These are phyloP conservation scores for Ceraceosorus guamensis DNA, from an alignment of 1,284 basidiomycete genomes.

Conservation along the genomic window DNA sequence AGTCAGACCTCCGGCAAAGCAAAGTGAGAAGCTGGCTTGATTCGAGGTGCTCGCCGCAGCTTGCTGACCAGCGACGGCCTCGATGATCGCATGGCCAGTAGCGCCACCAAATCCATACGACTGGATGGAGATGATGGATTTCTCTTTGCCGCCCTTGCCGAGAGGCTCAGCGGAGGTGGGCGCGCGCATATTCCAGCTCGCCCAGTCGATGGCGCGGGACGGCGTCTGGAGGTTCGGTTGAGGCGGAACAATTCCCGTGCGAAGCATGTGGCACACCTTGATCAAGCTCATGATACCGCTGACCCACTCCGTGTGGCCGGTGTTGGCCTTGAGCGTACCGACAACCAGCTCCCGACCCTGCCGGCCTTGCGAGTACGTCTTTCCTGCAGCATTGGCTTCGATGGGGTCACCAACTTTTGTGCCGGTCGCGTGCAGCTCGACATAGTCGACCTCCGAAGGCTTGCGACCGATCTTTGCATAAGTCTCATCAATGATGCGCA, in stretches of 20 bases:
- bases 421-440: constrained; percentile 22
- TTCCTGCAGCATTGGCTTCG: constrained; percentile 16
- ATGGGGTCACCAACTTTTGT: constrained; percentile 21
- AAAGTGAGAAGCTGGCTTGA: neutral
- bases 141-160: too few relatives aligned
- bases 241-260: constrained; percentile 11
- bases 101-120: constrained; percentile 23
- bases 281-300: constrained; percentile 18
- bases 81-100: constrained; percentile 21
- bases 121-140: constrained; percentile 13
- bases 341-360: constrained; percentile 11
- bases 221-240: constrained; percentile 14
- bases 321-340: constrained; percentile 21
- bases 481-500: constrained; percentile 9
- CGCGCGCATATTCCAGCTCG: constrained; percentile 9
- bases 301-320: constrained; percentile 18
- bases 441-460: constrained; percentile 9
- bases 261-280: constrained; percentile 15
- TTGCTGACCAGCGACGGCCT: constrained; percentile 14
- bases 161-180: constrained; percentile 10
- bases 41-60: too few relatives aligned
- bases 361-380: constrained; percentile 11
- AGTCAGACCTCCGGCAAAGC: neutral
- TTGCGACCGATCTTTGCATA: constrained; percentile 10
- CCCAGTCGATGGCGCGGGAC: constrained; percentile 13